Percentiles rank a stretch among this genome's conserved stretches.
Conservation (phyloP, 225 moss, liverwort and hornwort species). For the Rhytidiadelphus loreus region DNA sequence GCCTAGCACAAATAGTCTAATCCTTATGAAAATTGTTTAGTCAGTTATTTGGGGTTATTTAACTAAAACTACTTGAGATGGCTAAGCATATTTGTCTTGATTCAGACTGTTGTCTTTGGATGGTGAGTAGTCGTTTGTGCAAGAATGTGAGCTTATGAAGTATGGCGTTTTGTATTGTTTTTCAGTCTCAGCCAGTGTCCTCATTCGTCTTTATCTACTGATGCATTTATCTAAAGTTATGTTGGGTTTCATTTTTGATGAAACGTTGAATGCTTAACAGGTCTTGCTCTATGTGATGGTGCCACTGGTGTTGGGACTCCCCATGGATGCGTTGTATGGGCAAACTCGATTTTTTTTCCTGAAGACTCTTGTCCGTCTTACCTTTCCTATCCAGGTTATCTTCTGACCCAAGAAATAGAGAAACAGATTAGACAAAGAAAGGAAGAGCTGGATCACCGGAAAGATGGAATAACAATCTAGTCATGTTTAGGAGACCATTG, state of each 20-base stretch:
- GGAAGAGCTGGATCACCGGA: background rate
- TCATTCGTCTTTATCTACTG: background rate
- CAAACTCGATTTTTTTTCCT: slow-evolving; percentile 84
- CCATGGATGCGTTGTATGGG: slow-evolving; percentile 56
- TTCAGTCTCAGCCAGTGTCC: background rate
- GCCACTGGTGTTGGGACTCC: slow-evolving; percentile 72
- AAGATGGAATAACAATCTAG: background rate
- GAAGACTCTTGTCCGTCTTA: slow-evolving; percentile 65
- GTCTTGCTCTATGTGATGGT: slow-evolving; percentile 76
- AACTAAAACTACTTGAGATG: background rate
- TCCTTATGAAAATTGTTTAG: background rate
- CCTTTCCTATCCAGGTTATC: slow-evolving; percentile 86
- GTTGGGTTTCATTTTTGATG: background rate
- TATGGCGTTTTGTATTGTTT: background rate
- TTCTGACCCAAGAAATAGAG: background rate
- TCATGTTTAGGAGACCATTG: background rate
- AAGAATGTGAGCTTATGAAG: background rate
- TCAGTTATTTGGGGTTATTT: background rate
- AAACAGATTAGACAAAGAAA: background rate
- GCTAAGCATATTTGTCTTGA: background rate
- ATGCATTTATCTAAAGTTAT: background rate
- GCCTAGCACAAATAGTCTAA: background rate
- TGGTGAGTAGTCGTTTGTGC: background rate
- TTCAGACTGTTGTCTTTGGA: background rate
- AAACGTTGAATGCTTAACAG: slow-evolving; percentile 24